A percentile compares a stretch with the other conserved stretches of the same genome.
phyloP scores from a whole-genome alignment of 257 asterid genomes.

The Penstemon newberryi region DNA sequence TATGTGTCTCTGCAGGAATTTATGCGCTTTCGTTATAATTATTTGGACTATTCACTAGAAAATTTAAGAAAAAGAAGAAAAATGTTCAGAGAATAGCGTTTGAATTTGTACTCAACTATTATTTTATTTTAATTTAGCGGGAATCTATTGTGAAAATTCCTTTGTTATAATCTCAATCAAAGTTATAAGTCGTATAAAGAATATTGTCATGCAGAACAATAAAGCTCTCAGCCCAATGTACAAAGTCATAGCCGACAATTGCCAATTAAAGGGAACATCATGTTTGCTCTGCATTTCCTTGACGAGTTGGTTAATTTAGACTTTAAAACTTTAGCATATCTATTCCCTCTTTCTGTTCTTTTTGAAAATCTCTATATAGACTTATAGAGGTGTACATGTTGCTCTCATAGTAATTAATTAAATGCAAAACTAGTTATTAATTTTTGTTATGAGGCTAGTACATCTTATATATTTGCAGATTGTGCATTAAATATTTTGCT shows the following conservation, averaged over 20 bases:
- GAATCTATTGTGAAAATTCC: slow-evolving; percentile 1
- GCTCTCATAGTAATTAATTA: background rate
- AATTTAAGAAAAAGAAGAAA: background rate
- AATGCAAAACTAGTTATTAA: background rate
- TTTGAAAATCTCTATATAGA: slow-evolving; percentile 8
- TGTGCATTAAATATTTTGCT: slow-evolving; percentile 16
- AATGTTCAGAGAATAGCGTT: slow-evolving; percentile 8
- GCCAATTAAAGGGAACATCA: background rate
- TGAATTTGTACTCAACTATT: slow-evolving; percentile 8
- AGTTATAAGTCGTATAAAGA: slow-evolving; percentile 8
- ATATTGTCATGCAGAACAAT: slow-evolving; percentile 8
- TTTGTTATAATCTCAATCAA: background rate
- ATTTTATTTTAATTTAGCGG: background rate
- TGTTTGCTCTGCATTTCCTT: slow-evolving; percentile 14
- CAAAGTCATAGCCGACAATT: background rate
- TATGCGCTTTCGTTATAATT: slow-evolving; percentile 7
- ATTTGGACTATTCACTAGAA: slow-evolving; percentile 18
- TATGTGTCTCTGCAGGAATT: slow-evolving; percentile 20
- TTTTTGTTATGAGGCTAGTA: slow-evolving; percentile 10
- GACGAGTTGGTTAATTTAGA: slow-evolving; percentile 1
- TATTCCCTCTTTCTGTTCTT: background rate
- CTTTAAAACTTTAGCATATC: slow-evolving; percentile 1
- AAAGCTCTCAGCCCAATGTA: slow-evolving; percentile 13
- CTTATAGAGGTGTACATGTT: slow-evolving; percentile 9
- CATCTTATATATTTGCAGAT: background rate